Base-by-base conservation (phyloP, 352 stramenopile species). In the Pythium phragmitis region DNA sequence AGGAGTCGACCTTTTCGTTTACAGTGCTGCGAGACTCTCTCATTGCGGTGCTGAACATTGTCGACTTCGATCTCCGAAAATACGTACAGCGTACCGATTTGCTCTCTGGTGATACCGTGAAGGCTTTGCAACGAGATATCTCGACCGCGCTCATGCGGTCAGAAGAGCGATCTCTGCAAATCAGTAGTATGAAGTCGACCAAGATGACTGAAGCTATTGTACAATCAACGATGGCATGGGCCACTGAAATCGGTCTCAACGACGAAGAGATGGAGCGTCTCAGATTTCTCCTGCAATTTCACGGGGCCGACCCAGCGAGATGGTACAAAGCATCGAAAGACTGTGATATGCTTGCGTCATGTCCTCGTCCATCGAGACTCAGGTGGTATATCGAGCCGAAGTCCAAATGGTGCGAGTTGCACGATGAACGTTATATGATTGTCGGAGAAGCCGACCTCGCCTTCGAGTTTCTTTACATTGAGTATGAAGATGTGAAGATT, bases 351-450 rank as follows among this genome's bases (percentile, higher is more conserved):
- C 16, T 68, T 19, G 45, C 59, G 3, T 37, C 14, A 2, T 64
- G 54, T 33, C 48, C 54, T 16, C 23, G 39, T 1, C 65, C 65
- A 1, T 34, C 21, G 3, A 33, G 65, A 33, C 4, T 61, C 2
- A 39, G 52, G 23, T 76, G 69, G 66, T 76, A 68, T 52, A 65
- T 71, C 28, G 53, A 70, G 21, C 61, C 69, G 1, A 57, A 17
- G 9, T 19, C 30, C 3, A 14, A 17, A 1, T 63, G 30, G 34
- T 41, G 26, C 21, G 57, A 70, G 6, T 16, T 53, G n/a, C 7
- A 50, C 8, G 7, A 17, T 11, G 57, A 72, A 41, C 57, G 62
- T 8, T 76, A 65, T 43, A 42, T 63, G 3, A 63, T 74, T 19
- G 55, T 63, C 16, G 69, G 30, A 7, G 69, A 76, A 57, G 57